Conservation (phyloP, 2,329 filamentous ascomycete species). For the Aspergillus hortae region DNA sequence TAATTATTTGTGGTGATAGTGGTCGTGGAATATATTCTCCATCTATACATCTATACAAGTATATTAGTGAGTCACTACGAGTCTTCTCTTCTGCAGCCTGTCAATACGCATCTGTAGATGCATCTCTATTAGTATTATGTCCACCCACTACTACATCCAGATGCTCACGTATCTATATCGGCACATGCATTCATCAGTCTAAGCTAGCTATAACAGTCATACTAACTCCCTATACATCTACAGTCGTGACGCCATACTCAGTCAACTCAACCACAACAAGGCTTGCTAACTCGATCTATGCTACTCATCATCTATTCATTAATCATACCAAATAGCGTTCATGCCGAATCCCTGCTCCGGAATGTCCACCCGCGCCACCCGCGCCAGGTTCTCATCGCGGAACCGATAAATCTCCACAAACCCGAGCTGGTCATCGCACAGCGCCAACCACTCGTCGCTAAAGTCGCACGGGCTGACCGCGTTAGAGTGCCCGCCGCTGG, state of each 20-base stretch:
- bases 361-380: conserved; percentile 73
- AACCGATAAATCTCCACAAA: conserved; percentile 86
- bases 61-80: too few relatives aligned
- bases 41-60: too few relatives aligned
- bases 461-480: conserved; percentile 81
- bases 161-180: too few relatives aligned
- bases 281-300: not conserved
- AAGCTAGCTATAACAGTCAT: too few relatives aligned
- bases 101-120: not conserved
- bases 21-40: too few relatives aligned
- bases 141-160: too few relatives aligned
- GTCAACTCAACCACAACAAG: not conserved
- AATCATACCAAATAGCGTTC: conserved; percentile 96
- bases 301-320: conserved; percentile 6
- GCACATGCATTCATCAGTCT: too few relatives aligned
- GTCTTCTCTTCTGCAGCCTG: not conserved
- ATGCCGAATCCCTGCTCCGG: conserved; percentile 89
- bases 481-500: conserved; percentile 83
- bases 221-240: too few relatives aligned
- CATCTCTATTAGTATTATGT: too few relatives aligned
- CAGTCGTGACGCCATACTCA: too few relatives aligned
- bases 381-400: conserved; percentile 73
- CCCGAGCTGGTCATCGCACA: conserved; percentile 84
- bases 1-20: too few relatives aligned
- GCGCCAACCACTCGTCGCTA: conserved; percentile 83